phyloP scores from a whole-genome alignment of 306 rosid species.

The Fagus sylvatica region DNA sequence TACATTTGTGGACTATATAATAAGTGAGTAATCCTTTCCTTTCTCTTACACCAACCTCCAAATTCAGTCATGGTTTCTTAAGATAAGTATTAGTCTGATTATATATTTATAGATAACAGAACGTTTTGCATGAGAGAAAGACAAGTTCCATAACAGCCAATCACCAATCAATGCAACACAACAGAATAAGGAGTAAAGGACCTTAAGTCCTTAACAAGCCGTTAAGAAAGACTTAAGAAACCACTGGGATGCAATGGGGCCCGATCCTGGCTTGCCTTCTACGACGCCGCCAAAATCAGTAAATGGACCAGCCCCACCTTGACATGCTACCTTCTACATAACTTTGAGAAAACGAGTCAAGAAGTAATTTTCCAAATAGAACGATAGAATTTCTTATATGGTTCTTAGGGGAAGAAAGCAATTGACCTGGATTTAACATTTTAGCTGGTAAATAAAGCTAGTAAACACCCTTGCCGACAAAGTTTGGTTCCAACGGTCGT shows the following conservation, averaged over 20 bases:
- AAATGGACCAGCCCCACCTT: background rate
- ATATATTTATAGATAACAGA: background rate
- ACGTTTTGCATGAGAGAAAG: background rate
- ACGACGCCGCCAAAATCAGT: background rate
- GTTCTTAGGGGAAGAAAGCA: background rate
- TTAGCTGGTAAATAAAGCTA: background rate
- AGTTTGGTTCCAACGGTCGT: background rate
- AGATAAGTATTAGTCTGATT: too few species aligned
- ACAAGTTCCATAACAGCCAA: background rate
- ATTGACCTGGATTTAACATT: background rate
- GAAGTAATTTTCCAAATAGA: too few species aligned
- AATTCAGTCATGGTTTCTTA: too few species aligned
- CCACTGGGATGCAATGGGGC: background rate
- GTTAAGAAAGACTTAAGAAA: background rate
- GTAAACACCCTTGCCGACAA: background rate
- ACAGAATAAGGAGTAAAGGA: background rate
- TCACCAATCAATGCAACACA: background rate
- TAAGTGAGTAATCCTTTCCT: too few species aligned
- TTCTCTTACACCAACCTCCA: too few species aligned
- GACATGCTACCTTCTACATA: background rate
- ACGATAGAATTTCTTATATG: too few species aligned
- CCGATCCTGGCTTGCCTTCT: background rate
- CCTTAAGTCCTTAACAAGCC: too few species aligned
- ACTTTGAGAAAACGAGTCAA: too few species aligned
- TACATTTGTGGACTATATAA: too few species aligned